Evolutionary conservation across 1,284 basidiomycete genomes (phyloP).

Genomic region (Fomitopsis pinicola): DNA sequence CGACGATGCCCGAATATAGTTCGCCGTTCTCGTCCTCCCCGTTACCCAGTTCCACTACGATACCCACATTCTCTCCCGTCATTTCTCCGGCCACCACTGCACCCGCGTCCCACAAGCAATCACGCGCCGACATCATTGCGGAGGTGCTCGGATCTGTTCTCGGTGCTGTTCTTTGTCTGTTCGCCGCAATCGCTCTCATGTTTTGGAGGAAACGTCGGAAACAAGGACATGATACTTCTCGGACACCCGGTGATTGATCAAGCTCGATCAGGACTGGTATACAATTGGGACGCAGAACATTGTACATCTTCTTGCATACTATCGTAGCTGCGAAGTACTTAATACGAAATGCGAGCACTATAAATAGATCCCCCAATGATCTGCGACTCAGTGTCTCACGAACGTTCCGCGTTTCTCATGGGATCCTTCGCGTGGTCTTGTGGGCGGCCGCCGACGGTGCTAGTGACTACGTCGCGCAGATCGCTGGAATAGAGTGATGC

Average conservation of each 20-base stretch:
- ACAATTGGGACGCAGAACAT: not conserved
- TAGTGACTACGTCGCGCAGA: no score
- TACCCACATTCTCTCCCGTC: constrained; percentile 14
- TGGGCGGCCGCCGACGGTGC: no score
- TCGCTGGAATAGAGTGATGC: no score
- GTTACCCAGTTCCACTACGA: constrained; percentile 12
- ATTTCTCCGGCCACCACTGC: constrained; percentile 8
- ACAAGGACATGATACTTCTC: not conserved
- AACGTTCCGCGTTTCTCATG: no score
- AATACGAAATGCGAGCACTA: not conserved
- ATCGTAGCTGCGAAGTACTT: not conserved
- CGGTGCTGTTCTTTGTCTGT: constrained; percentile 11
- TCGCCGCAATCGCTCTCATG: constrained; percentile 4
- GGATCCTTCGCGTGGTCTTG: no score
- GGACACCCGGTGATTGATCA: not conserved
- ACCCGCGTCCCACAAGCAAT: constrained; percentile 1
- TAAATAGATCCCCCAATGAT: no score
- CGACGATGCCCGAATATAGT: constrained; percentile 1
- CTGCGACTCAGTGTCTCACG: no score
- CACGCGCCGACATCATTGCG: constrained; percentile 17
- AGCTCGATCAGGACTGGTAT: not conserved
- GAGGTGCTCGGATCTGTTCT: constrained; percentile 20
- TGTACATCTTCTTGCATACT: not conserved
- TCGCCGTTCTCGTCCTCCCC: constrained; percentile 18
- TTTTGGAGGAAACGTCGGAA: constrained; percentile 11